Base-by-base conservation (phyloP, 305 asterid genomes). In the Caryopteris hybrid region DNA sequence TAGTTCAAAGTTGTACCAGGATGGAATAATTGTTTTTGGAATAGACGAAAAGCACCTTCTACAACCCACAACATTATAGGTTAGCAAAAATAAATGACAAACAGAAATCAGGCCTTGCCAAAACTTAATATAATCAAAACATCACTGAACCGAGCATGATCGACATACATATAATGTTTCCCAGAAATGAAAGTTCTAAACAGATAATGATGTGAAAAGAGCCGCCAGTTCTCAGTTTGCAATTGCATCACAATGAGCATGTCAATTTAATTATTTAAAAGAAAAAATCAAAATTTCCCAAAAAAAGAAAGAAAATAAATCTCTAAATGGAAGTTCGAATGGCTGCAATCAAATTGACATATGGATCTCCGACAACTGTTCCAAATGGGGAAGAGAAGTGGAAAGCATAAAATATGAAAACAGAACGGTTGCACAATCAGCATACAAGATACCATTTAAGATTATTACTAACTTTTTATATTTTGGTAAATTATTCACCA, bases 191-290 rank as follows among this genome's bases (percentile, higher is more conserved):
- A 53, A 11, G 42, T 38, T 56, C 64, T 60, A 76, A 20, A 42
- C 72, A 41, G 21, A 36, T 25, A 25, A 58, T 23, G 47, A 50
- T 10, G 33, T 9, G 11, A 45, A 46, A 21, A 21, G 66, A 36
- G 56, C 7, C 29, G 41, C 21, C 39, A 67, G 50, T 57, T 42
- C 70, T 34, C 52, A 74, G 61, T 61, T 62, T 45, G 13, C 2
- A 25, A 1, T 60, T 36, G 43, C 48, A 52, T 33, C 60, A 48
- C 17, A n/a, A 14, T 34, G 11, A 52, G 54, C 36, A 61, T 42
- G 57, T n/a, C n/a, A 64, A 53, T 17, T 39, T 52, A 23, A 17
- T 3, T 46, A 14, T 13, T 12, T n/a, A n/a, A n/a, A n/a, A n/a
- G n/a, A n/a, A n/a, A n/a, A n/a, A n/a, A n/a, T 20, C 36, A 38